These are phyloP conservation scores for Penicillium soppii DNA, from an alignment of 495 filamentous ascomycete species.

Conservation along the genomic window DNA sequence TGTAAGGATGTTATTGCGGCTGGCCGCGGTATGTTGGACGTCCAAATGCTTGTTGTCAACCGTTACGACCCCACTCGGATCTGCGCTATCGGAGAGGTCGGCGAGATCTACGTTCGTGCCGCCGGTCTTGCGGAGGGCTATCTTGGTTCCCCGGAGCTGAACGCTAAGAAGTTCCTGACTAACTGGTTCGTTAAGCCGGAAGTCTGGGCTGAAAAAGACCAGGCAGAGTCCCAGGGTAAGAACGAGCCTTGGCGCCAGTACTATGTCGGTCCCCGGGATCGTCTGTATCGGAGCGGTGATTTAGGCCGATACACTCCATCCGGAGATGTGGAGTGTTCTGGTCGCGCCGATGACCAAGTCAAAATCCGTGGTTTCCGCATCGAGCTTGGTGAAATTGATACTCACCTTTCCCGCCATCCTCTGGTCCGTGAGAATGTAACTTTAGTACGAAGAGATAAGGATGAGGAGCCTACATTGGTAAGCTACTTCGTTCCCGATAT, in stretches of 20 bases:
- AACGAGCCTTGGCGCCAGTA: slow-evolving; percentile 69
- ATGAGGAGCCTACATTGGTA: slow-evolving; percentile 86
- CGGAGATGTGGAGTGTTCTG: slow-evolving; percentile 73
- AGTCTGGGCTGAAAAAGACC: slow-evolving; percentile 67
- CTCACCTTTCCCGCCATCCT: slow-evolving; percentile 72
- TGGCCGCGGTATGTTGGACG: slow-evolving; percentile 87
- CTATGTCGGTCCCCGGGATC: slow-evolving; percentile 81
- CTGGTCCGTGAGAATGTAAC: slow-evolving; percentile 87
- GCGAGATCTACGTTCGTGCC: slow-evolving; percentile 87
- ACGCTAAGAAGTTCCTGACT: slow-evolving; percentile 74
- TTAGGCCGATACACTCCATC: slow-evolving; percentile 71
- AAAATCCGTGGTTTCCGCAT: slow-evolving; percentile 97
- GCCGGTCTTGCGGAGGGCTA: slow-evolving; percentile 90
- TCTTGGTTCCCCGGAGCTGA: slow-evolving; percentile 67
- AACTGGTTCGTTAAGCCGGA: slow-evolving; percentile 87
- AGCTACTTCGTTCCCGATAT: slow-evolving; percentile 88
- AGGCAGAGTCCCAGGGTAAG: slow-evolving; percentile 36
- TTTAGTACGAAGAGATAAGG: slow-evolving; percentile 79
- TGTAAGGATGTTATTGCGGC: slow-evolving; percentile 82
- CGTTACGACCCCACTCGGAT: slow-evolving; percentile 68
- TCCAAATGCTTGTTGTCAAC: slow-evolving; percentile 89
- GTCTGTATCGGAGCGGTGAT: slow-evolving; percentile 83
- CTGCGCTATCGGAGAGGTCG: slow-evolving; percentile 78
- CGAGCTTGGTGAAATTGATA: slow-evolving; percentile 93
- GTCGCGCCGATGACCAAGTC: slow-evolving; percentile 85